Conservation (phyloP, 352 stramenopile genomes). For the Pythium brachiatum region DNA sequence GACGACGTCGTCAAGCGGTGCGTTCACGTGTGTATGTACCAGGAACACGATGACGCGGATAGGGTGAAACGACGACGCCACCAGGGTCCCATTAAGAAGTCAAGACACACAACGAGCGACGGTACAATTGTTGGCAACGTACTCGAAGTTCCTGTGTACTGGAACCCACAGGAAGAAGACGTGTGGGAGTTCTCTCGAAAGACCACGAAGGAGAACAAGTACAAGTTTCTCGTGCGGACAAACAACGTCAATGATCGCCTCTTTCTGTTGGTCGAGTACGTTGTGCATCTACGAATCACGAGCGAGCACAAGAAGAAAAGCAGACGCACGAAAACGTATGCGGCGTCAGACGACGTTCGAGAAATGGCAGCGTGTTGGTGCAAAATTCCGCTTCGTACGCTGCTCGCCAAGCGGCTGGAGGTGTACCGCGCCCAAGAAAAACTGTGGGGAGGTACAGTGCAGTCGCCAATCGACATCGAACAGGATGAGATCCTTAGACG, state of each 20-base stretch:
- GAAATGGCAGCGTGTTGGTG: slow-evolving; percentile 83
- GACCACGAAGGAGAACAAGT: slow-evolving; percentile 72
- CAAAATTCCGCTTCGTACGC: slow-evolving; percentile 59
- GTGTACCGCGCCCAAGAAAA: slow-evolving; percentile 53
- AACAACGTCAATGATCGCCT: slow-evolving; percentile 67
- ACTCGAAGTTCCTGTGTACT: slow-evolving; percentile 73
- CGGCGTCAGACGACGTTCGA: slow-evolving; percentile 23
- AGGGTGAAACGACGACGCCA: background rate
- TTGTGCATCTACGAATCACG: slow-evolving; percentile 52
- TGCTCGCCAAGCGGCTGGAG: slow-evolving; percentile 47
- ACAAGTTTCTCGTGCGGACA: slow-evolving; percentile 80
- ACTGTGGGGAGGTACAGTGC: slow-evolving; percentile 62
- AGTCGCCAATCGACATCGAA: slow-evolving; percentile 65
- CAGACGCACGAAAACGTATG: slow-evolving; percentile 7
- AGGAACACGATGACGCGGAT: slow-evolving; percentile 45
- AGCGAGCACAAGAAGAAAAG: slow-evolving; percentile 25
- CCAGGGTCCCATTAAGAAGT: slow-evolving; percentile 1
- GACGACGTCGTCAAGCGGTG: slow-evolving; percentile 75
- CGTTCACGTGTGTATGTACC: slow-evolving; percentile 77
- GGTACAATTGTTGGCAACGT: slow-evolving; percentile 57
- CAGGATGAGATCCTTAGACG: slow-evolving; percentile 68
- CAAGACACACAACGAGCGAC: background rate
- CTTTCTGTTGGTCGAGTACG: slow-evolving; percentile 72
- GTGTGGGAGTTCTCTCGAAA: slow-evolving; percentile 82
- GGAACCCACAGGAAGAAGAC: slow-evolving; percentile 67